A percentile compares a stretch with the other conserved stretches of the same genome.
Evolutionary conservation across 2,329 filamentous ascomycete species (phyloP).

Genomic region (Coleophoma eucalyptorum): DNA sequence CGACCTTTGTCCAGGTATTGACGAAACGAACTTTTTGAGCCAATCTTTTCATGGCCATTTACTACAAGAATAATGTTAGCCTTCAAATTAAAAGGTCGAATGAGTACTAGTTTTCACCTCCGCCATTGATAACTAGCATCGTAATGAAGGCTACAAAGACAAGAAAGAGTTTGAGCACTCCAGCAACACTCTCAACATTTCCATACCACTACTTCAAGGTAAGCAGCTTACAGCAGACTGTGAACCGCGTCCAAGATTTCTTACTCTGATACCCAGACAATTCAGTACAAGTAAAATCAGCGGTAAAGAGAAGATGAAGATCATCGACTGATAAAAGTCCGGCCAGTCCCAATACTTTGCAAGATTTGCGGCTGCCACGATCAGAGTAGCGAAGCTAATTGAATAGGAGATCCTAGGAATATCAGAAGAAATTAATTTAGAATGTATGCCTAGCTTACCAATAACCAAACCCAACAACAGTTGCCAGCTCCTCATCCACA

Average conservation of each 20-base stretch:
- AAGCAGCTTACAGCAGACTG: too few relatives aligned
- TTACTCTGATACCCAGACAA: too few relatives aligned
- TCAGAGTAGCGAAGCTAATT: constrained; percentile 4
- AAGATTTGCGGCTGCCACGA: constrained; percentile 5
- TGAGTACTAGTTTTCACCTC: constrained; percentile 2
- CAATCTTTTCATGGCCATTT: too few relatives aligned
- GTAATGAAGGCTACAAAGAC: constrained; percentile 3
- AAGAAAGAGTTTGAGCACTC: constrained; percentile 4
- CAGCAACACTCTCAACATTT: constrained; percentile 5
- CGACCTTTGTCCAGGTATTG: too few relatives aligned
- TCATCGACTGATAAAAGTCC: too few relatives aligned
- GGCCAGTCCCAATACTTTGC: constrained; percentile 6
- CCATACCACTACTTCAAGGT: too few relatives aligned
- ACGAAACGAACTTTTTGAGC: too few relatives aligned
- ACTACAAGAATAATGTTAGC: too few relatives aligned
- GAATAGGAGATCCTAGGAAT: constrained; percentile 4
- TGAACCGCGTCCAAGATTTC: too few relatives aligned
- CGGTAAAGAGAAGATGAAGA: too few relatives aligned
- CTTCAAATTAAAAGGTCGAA: too few relatives aligned
- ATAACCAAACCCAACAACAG: constrained; percentile 30
- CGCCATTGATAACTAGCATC: constrained; percentile 8
- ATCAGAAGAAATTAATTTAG: not conserved
- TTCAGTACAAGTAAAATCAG: too few relatives aligned
- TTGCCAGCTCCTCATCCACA: constrained; percentile 31
- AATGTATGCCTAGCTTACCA: constrained; percentile 18